phyloP scores from a whole-genome alignment of 257 asterid species.

The Fraxinus excelsior region DNA sequence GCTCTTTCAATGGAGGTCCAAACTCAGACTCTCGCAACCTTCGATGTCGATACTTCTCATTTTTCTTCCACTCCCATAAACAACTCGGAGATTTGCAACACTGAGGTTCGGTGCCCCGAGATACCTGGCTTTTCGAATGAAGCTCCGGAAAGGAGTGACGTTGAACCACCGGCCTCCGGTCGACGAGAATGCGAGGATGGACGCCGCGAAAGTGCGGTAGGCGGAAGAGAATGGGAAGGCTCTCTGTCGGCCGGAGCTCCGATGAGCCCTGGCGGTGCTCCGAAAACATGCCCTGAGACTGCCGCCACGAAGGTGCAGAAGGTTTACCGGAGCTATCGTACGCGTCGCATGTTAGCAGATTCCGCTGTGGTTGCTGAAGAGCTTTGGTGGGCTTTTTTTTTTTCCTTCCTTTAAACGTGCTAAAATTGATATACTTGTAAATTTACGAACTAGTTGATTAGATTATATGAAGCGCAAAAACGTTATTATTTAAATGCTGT shows the following conservation, averaged over 20 bases:
- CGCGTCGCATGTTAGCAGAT: conserved; percentile 96
- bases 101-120: conserved; percentile 26
- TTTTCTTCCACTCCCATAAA: conserved; percentile 24
- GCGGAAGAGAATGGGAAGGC: conserved; percentile 27
- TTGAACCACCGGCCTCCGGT: conserved; percentile 21
- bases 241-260: conserved; percentile 22
- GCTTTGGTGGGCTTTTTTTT: conserved; percentile 56
- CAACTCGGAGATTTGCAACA: conserved; percentile 28
- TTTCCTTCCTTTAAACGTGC: background rate
- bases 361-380: conserved; percentile 95
- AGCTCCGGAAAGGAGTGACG: conserved; percentile 11
- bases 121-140: conserved; percentile 26
- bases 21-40: conserved; percentile 44
- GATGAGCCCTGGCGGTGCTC: conserved; percentile 23
- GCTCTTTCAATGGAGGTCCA: conserved; percentile 54
- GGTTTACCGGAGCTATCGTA: conserved; percentile 85
- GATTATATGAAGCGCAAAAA: background rate
- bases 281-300: conserved; percentile 29
- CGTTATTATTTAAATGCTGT: background rate
- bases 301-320: conserved; percentile 91
- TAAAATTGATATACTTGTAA: background rate
- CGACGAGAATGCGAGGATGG: background rate
- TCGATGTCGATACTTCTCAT: conserved; percentile 30
- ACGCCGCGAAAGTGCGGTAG: conserved; percentile 14
- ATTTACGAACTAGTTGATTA: background rate